Percentiles rank a stretch among this genome's conserved stretches.
These are phyloP conservation scores for Camellia lanceoleosa DNA, from an alignment of 148 eudicot species.

Conservation along the genomic window DNA sequence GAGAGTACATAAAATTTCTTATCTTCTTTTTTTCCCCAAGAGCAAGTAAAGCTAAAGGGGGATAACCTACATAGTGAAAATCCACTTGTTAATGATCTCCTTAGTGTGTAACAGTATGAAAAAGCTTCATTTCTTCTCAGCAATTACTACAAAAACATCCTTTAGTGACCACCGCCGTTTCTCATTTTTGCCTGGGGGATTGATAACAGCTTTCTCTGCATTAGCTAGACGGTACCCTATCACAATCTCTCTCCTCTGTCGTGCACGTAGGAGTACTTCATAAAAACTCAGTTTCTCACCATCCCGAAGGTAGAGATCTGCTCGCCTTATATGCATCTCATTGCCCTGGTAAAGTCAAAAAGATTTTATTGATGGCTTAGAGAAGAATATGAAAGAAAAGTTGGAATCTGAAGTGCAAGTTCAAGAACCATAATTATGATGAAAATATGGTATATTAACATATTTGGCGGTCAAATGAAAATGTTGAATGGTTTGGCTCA, in stretches of 20 bases:
- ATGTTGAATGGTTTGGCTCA: background rate
- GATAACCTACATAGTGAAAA: too few species aligned
- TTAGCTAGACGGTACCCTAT: constrained; percentile 45
- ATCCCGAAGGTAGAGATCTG: constrained; percentile 43
- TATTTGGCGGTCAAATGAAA: background rate
- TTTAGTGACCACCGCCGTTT: constrained; percentile 39
- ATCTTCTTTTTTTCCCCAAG: too few species aligned
- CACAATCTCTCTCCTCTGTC: constrained; percentile 52
- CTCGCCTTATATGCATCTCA: constrained; percentile 58
- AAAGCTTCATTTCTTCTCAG: constrained; percentile 45
- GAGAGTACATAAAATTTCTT: too few species aligned
- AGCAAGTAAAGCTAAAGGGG: too few species aligned
- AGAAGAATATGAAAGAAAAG: background rate
- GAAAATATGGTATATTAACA: background rate
- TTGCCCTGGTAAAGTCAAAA: constrained; percentile 34
- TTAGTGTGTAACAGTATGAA: background rate
- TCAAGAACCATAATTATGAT: background rate
- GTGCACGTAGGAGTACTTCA: constrained; percentile 47
- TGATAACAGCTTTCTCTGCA: constrained; percentile 52
- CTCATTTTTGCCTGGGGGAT: constrained; percentile 44
- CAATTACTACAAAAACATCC: constrained; percentile 57
- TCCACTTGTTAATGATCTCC: background rate
- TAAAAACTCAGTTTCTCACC: constrained; percentile 56
- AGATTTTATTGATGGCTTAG: background rate
- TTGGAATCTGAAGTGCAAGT: background rate